A percentile compares a stretch with the other conserved stretches of the same genome.
Evolutionary conservation across 1,284 basidiomycete genomes (phyloP).

Genomic region (Austropuccinia psidii): DNA sequence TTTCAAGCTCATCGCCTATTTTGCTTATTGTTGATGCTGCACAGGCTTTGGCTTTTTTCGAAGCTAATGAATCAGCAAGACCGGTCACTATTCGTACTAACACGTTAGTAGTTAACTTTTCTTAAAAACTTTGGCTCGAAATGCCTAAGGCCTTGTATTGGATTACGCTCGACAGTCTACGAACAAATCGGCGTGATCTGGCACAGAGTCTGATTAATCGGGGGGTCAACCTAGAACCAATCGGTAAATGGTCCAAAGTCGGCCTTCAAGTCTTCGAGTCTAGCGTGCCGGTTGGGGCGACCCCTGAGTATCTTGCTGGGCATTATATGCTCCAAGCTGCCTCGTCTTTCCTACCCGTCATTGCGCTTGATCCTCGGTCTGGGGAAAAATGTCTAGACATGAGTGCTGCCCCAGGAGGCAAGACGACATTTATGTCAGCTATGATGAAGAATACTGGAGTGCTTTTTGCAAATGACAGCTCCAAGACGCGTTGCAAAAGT

Average conservation of each 20-base stretch:
- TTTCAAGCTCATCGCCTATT: not conserved
- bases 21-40: not conserved
- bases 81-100: slow-evolving; percentile 98
- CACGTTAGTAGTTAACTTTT: slow-evolving; percentile 53
- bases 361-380: slow-evolving; percentile 85
- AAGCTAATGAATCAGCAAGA: slow-evolving; percentile 90
- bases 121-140: not conserved
- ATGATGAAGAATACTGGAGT: slow-evolving; percentile 95
- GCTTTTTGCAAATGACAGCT: slow-evolving; percentile 96
- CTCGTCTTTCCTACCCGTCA: slow-evolving; percentile 97
- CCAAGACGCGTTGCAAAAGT: slow-evolving; percentile 90
- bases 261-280: slow-evolving; percentile 97
- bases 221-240: slow-evolving; percentile 92
- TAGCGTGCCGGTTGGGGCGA: slow-evolving; percentile 82
- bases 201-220: slow-evolving; percentile 91
- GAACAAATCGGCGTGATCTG: slow-evolving; percentile 84
- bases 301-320: slow-evolving; percentile 96
- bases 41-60: slow-evolving; percentile 95
- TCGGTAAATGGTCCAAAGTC: slow-evolving; percentile 98
- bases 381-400: slow-evolving; percentile 94
- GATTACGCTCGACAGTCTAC: slow-evolving; percentile 51
- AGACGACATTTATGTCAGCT: slow-evolving; percentile 92
- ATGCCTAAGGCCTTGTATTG: not conserved
- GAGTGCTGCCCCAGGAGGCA: slow-evolving; percentile 97
- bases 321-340: slow-evolving; percentile 99